A percentile compares a stretch with the other conserved stretches of the same genome.
These are phyloP conservation scores for Salvia rosmarinus DNA, from an alignment of 257 asterid species.

Conservation along the genomic window DNA sequence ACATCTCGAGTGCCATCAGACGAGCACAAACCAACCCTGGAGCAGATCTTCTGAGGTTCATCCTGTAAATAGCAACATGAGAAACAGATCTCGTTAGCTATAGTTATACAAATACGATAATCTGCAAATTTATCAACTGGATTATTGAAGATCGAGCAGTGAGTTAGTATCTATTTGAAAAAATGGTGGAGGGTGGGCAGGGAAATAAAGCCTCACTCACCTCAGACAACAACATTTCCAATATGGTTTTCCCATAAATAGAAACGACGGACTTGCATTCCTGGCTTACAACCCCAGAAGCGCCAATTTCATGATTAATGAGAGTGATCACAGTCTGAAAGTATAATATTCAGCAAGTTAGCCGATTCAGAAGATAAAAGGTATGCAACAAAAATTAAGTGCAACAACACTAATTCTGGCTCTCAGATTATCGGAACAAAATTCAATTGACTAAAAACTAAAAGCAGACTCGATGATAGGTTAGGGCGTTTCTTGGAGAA, in stretches of 20 bases:
- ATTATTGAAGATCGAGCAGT: background rate
- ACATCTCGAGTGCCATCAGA: slow-evolving; percentile 57
- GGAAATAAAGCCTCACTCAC: slow-evolving; percentile 36
- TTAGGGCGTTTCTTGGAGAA: background rate
- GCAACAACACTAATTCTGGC: background rate
- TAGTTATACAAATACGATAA: background rate
- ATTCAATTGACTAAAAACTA: background rate
- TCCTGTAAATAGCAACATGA: slow-evolving; percentile 45
- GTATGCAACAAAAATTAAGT: slow-evolving; percentile 8
- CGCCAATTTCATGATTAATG: slow-evolving; percentile 93
- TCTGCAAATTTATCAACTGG: slow-evolving; percentile 11
- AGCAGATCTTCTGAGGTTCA: slow-evolving; percentile 63
- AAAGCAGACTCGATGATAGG: no score
- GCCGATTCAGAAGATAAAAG: slow-evolving; percentile 11
- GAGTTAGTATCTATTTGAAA: no score
- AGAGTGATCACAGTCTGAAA: slow-evolving; percentile 66
- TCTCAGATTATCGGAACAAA: slow-evolving; percentile 1
- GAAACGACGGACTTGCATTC: slow-evolving; percentile 80
- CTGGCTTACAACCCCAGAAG: slow-evolving; percentile 81
- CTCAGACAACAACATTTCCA: slow-evolving; percentile 66
- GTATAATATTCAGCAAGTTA: slow-evolving; percentile 1
- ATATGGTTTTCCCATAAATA: slow-evolving; percentile 65
- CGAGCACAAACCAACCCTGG: slow-evolving; percentile 65
- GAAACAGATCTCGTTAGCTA: slow-evolving; percentile 24
- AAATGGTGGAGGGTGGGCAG: no score